Evolutionary conservation across 805 yeast genomes (phyloP).

Genomic region (Schwanniomyces sp.): DNA sequence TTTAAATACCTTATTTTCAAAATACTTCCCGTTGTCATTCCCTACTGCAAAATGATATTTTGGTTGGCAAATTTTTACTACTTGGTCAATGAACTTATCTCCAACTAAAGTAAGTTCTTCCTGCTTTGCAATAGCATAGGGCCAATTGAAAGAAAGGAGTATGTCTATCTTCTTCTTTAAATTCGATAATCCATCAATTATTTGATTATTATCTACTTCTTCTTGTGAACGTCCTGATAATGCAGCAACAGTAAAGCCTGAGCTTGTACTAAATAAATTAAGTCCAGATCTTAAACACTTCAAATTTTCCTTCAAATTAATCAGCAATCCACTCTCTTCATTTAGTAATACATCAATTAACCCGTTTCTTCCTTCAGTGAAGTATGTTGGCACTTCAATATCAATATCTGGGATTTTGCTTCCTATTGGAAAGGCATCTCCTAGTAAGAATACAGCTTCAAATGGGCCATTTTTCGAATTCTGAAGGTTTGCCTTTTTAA

Average conservation of each 20-base stretch:
- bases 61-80: slow-evolving; percentile 51
- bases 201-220: not conserved
- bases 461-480: slow-evolving; percentile 67
- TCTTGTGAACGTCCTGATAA: slow-evolving; percentile 25
- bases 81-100: slow-evolving; percentile 41
- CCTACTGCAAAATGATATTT: slow-evolving; percentile 68
- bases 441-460: slow-evolving; percentile 52
- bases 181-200: slow-evolving; percentile 8
- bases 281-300: slow-evolving; percentile 33
- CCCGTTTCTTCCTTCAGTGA: slow-evolving; percentile 20
- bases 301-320: slow-evolving; percentile 24
- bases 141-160: slow-evolving; percentile 62
- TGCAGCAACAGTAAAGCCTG: slow-evolving; percentile 51
- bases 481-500: slow-evolving; percentile 47
- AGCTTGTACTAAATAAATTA: slow-evolving; percentile 32
- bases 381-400: slow-evolving; percentile 24
- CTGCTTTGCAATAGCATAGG: slow-evolving; percentile 47
- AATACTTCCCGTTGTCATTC: slow-evolving; percentile 44
- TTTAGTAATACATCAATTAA: slow-evolving; percentile 8
- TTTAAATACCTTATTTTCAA: slow-evolving; percentile 57
- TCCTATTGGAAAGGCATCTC: slow-evolving; percentile 34
- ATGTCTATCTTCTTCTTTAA: slow-evolving; percentile 43
- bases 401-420: slow-evolving; percentile 17
- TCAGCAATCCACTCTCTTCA: slow-evolving; percentile 15
- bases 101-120: slow-evolving; percentile 47